Evolutionary conservation across 345 rosid species (phyloP), one percentile per base, ranked within the genome.

Genomic region (Iberis pinnata): DNA sequence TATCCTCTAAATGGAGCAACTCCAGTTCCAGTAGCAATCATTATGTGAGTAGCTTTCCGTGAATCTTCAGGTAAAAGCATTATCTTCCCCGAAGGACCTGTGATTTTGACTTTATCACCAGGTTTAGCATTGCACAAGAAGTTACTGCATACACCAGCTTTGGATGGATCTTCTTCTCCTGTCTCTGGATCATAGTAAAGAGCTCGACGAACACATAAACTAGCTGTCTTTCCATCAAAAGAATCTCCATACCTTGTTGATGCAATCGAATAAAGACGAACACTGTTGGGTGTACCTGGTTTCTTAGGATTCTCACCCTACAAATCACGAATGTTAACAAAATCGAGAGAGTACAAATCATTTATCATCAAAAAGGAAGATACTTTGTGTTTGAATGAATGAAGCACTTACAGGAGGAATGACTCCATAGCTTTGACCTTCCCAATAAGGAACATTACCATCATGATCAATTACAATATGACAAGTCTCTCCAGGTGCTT

Each of bases 241-340:
- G 78, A 75, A 67, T 92, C 98, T 26, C 98, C 98, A 56, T 88
- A 88, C 50, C 98, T 72, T 10, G 97, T 71, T 35, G 98, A 92
- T 29, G 97, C 98, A 69, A 92, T 92, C 12, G 98, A 88, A 64
- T 88, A 88, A 43, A 92, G 90, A 24, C 98, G 97, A 11, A 92
- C 98, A 38, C 81, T 88, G 24, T 92, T 76, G 26, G 98, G 90
- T 4, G 40, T 29, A 60, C 98, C 95, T 8, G 95, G 97, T 63
- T 92, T 92, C 76, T 92, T 92, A 7, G 93, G 97, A 59, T 92
- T 88, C 73, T 92, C 95, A 62, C 98, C 98, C 98, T 92, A 69
- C 3, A 1, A 11, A 43, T 32, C 37, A 32, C 10, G n/a, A 32
- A 32, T 10, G n/a, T n/a, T n/a, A n/a, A n/a, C n/a, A n/a, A n/a